A percentile compares a stretch with the other conserved stretches of the same genome.
Evolutionary conservation across 1,284 basidiomycete species (phyloP).

Genomic region (Volvariella volvacea): DNA sequence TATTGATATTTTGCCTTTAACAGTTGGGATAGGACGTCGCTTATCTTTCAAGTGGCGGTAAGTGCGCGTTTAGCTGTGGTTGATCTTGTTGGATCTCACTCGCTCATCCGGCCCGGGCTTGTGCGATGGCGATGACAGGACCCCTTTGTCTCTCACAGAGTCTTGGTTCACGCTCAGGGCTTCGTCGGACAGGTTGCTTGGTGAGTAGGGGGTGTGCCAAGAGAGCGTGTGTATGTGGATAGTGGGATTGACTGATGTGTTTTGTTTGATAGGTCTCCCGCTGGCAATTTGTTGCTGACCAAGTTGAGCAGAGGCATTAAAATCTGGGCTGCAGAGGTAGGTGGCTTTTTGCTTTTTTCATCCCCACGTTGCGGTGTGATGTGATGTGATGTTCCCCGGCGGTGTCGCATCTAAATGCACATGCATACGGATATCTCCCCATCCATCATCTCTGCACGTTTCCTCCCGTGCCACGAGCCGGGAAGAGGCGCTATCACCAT

Average conservation of each 20-base stretch:
- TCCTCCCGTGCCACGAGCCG: too few relatives aligned
- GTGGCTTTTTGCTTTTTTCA: constrained; percentile 8
- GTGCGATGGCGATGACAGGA: constrained; percentile 36
- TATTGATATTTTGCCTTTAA: constrained; percentile 1
- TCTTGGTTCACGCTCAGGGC: constrained; percentile 65
- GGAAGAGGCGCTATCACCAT: too few relatives aligned
- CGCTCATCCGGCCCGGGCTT: too few relatives aligned
- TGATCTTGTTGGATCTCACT: background rate
- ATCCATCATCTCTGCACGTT: too few relatives aligned
- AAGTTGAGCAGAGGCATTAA: constrained; percentile 68
- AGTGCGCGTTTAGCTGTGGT: constrained; percentile 17
- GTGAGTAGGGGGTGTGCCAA: too few relatives aligned
- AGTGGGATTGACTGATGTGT: background rate
- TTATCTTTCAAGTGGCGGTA: constrained; percentile 67
- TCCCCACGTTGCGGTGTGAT: too few relatives aligned
- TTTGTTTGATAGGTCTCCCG: constrained; percentile 50
- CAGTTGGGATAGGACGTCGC: constrained; percentile 74
- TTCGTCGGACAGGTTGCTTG: constrained; percentile 78
- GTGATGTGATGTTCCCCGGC: too few relatives aligned
- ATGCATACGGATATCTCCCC: too few relatives aligned
- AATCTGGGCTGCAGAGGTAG: constrained; percentile 63
- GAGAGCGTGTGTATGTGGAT: too few relatives aligned
- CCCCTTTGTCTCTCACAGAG: constrained; percentile 52
- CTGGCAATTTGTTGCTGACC: constrained; percentile 54
- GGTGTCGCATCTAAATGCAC: too few relatives aligned